phyloP scores from a whole-genome alignment of 2,329 filamentous ascomycete species.

The Boeremia exigua region DNA sequence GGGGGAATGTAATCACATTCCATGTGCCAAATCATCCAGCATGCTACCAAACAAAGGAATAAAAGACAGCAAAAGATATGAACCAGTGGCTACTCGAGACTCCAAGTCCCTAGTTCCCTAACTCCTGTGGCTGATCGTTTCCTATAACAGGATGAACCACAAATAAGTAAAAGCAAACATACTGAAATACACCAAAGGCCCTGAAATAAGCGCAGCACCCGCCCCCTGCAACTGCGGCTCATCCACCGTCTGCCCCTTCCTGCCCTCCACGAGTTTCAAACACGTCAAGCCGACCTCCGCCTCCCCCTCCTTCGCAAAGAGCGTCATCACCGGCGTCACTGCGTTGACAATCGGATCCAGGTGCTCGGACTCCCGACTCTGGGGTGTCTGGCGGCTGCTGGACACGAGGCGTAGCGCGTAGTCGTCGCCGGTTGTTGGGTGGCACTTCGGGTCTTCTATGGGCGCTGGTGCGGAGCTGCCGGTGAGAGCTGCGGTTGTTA shows the following conservation, averaged over 20 bases:
- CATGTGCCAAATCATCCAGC: too few relatives aligned
- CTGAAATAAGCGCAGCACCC: neutral
- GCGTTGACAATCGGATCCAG: slow-evolving; percentile 1
- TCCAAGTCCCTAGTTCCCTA: too few relatives aligned
- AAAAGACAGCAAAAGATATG: too few relatives aligned
- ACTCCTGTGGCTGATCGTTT: neutral
- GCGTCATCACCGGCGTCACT: slow-evolving; percentile 10
- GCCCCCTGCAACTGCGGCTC: neutral
- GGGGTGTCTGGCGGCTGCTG: neutral
- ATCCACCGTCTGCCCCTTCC: neutral
- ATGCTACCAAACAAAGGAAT: too few relatives aligned
- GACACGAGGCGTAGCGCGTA: slow-evolving; percentile 2
- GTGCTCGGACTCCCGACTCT: neutral
- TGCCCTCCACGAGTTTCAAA: slow-evolving; percentile 2
- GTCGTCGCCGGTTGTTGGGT: slow-evolving; percentile 8
- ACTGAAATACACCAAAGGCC: neutral
- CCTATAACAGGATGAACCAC: neutral
- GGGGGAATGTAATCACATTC: too few relatives aligned
- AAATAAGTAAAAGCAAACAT: neutral
- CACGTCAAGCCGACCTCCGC: neutral
- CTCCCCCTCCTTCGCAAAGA: slow-evolving; percentile 1
- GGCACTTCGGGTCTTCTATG: neutral
- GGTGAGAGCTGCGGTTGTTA: neutral
- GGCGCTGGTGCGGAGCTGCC: neutral
- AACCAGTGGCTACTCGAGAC: too few relatives aligned